Evolutionary conservation across 1,284 basidiomycete species (phyloP).

Genomic region (Rhodotorula glutinis): DNA sequence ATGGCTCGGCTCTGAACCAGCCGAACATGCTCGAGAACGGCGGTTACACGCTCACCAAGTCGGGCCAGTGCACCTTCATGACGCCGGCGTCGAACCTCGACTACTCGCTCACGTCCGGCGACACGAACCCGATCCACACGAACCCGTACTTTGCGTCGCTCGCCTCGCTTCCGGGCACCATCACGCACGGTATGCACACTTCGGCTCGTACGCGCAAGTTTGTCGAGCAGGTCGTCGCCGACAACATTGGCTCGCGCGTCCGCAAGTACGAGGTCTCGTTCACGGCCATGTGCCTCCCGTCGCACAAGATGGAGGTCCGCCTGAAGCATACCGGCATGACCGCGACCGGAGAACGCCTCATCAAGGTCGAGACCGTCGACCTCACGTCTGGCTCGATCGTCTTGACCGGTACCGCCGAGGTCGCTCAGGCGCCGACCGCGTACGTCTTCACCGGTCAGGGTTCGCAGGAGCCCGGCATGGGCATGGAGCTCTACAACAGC

Average conservation of each 20-base stretch:
- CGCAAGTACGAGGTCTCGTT: conserved; percentile 86
- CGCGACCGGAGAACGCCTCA: conserved; percentile 80
- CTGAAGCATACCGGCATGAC: conserved; percentile 88
- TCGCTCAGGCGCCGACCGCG: conserved; percentile 84
- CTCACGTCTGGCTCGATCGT: conserved; percentile 78
- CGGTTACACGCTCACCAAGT: conserved; percentile 72
- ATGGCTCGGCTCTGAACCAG: conserved; percentile 74
- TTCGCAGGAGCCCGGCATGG: conserved; percentile 97
- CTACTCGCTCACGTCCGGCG: conserved; percentile 92
- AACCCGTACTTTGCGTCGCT: conserved; percentile 98
- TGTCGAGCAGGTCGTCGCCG: conserved; percentile 89
- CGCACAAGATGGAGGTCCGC: conserved; percentile 80
- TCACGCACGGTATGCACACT: conserved; percentile 97
- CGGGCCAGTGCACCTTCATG: conserved; percentile 47
- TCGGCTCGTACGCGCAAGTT: conserved; percentile 90
- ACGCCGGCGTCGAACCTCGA: conserved; percentile 80
- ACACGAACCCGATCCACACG: conserved; percentile 87
- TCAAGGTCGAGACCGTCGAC: conserved; percentile 86
- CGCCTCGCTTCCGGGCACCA: conserved; percentile 88
- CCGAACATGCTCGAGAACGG: conserved; percentile 74
- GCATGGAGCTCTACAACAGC: conserved; percentile 94
- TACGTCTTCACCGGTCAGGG: conserved; percentile 99
- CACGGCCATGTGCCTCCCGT: conserved; percentile 96
- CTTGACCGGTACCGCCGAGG: conserved; percentile 85
- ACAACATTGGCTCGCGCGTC: conserved; percentile 87